Evolutionary conservation across 768 basidiomycete genomes (phyloP).

Genomic region (Xerocomus spinulosus): DNA sequence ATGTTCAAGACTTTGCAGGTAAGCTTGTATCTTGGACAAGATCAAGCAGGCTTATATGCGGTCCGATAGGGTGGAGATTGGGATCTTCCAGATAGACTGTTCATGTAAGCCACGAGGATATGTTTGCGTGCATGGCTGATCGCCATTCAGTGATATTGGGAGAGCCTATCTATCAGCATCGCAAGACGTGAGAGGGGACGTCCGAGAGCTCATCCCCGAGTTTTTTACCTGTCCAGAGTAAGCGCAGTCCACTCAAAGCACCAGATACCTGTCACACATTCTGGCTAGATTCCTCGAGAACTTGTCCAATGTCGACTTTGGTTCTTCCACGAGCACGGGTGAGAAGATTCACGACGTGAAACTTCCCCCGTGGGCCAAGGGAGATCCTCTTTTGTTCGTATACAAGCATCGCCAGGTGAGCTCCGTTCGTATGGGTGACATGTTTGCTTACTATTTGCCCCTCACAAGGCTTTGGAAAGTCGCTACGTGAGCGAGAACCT

Average conservation of each 20-base stretch:
- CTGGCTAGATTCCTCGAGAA: conserved; percentile 77
- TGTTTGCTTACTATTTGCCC: background rate
- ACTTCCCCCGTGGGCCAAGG: conserved; percentile 85
- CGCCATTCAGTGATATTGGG: conserved; percentile 56
- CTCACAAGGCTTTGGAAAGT: conserved; percentile 75
- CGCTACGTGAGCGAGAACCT: conserved; percentile 79
- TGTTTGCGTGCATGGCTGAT: conserved; percentile 3
- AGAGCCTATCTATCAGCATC: conserved; percentile 84
- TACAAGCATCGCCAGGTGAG: conserved; percentile 68
- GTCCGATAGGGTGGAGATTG: conserved; percentile 78
- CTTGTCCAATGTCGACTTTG: conserved; percentile 72
- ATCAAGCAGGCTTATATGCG: background rate
- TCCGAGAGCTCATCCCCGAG: conserved; percentile 89
- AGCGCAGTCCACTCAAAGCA: background rate
- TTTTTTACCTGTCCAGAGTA: conserved; percentile 84
- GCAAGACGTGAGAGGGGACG: conserved; percentile 82
- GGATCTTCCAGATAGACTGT: conserved; percentile 87
- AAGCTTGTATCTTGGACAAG: conserved; percentile 5
- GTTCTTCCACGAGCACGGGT: conserved; percentile 63
- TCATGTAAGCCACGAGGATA: conserved; percentile 45
- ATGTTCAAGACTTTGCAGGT: conserved; percentile 91
- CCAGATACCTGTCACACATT: background rate
- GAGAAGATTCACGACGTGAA: conserved; percentile 85
- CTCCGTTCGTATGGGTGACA: background rate
- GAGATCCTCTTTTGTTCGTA: conserved; percentile 81